Conservation (phyloP, 2,329 filamentous ascomycete species). For the Plenodomus tracheiphilus region DNA sequence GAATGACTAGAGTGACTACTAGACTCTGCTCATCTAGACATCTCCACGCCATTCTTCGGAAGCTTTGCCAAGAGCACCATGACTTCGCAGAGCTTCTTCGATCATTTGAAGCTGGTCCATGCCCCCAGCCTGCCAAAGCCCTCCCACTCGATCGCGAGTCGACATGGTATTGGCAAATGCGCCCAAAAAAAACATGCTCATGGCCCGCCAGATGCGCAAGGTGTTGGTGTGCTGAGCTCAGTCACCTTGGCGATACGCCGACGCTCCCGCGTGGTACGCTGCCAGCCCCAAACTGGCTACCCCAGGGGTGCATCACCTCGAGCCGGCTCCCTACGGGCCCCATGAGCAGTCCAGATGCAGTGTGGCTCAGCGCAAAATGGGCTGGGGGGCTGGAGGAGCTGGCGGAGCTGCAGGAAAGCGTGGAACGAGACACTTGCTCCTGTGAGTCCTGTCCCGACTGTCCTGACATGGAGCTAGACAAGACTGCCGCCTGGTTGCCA, state of each 20-base stretch:
- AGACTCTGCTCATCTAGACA: too few species aligned
- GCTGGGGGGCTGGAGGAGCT: too few species aligned
- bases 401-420: slow-evolving; percentile 4
- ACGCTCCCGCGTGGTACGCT: not conserved
- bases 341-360: slow-evolving; percentile 10
- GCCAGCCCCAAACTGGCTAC: not conserved
- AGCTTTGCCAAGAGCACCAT: too few species aligned
- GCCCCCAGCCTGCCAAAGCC: too few species aligned
- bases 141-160: not conserved
- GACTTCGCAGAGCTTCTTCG: too few species aligned
- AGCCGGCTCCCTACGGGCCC: slow-evolving; percentile 10
- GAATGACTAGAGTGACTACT: too few species aligned
- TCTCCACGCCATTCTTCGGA: too few species aligned
- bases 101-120: too few species aligned
- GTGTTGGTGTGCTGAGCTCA: not conserved
- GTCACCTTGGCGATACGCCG: not conserved
- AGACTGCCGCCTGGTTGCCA: not conserved
- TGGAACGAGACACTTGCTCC: slow-evolving; percentile 5
- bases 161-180: not conserved
- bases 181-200: not conserved
- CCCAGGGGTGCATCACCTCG: slow-evolving; percentile 13
- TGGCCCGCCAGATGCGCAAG: not conserved
- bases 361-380: slow-evolving; percentile 20
- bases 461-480: slow-evolving; percentile 7
- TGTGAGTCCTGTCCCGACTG: too few species aligned